Conservation (phyloP, 768 basidiomycete species). For the Cyclocybe aegerita region DNA sequence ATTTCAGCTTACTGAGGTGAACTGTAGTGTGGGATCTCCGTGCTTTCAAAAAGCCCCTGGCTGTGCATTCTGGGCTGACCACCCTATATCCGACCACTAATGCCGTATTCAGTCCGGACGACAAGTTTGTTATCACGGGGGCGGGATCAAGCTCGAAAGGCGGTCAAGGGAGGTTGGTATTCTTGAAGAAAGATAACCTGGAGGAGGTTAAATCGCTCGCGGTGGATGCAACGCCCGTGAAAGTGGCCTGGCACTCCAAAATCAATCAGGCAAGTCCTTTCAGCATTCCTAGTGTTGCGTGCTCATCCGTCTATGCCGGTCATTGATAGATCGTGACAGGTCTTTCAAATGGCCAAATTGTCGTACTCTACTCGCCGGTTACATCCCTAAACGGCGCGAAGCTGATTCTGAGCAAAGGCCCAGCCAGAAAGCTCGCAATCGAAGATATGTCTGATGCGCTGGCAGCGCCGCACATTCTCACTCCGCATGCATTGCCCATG, state of each 20-base stretch:
- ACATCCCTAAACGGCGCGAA: conserved; percentile 93
- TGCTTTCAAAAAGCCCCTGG: conserved; percentile 86
- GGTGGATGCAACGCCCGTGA: conserved; percentile 81
- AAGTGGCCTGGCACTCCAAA: conserved; percentile 92
- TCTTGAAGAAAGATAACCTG: conserved; percentile 70
- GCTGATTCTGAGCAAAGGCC: conserved; percentile 83
- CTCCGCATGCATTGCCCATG: conserved; percentile 90
- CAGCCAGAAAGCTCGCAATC: conserved; percentile 74
- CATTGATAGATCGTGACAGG: conserved; percentile 76
- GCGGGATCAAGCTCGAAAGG: conserved; percentile 67
- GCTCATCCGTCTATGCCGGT: conserved; percentile 18
- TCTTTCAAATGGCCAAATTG: conserved; percentile 83
- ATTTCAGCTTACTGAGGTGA: conserved; percentile 5
- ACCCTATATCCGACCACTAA: conserved; percentile 93
- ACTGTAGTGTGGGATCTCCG: conserved; percentile 89
- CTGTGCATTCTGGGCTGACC: conserved; percentile 57
- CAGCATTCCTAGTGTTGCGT: conserved; percentile 15
- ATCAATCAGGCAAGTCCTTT: conserved; percentile 84
- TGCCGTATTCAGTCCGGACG: conserved; percentile 93
- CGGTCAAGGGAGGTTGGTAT: conserved; percentile 67
- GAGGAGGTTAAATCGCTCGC: conserved; percentile 66
- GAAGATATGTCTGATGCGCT: conserved; percentile 90
- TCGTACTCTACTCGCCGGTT: conserved; percentile 89
- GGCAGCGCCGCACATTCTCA: conserved; percentile 84
- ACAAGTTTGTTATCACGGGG: conserved; percentile 86